Evolutionary conservation across 768 basidiomycete genomes (phyloP), one percentile per base, ranked within the genome.

Genomic region (Hygrophoropsis aurantiaca): DNA sequence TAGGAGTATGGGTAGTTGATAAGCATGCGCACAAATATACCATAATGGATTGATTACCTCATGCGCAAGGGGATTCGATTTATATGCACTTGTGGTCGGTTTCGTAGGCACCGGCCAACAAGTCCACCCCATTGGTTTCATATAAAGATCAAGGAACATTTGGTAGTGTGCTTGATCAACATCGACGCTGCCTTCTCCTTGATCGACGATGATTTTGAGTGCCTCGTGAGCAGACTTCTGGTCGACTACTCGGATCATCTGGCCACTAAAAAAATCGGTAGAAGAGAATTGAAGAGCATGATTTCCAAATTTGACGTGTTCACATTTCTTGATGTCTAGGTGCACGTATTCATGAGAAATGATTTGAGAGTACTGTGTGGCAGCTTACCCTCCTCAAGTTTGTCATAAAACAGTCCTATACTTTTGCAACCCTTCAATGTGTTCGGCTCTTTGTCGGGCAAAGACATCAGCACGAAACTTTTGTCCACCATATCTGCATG

Each of bases 121-220:
- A 5, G 21, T 19, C 56, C 56, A 57, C 5, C 30, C 26, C 1
- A 32, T 39, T 2, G 43, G 56, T 24, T 38, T 40, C 44, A 25
- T 4, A 47, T 55, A 53, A 9, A 58, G 51, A 0, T 53, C 47
- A 15, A 55, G 37, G 51, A 58, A 58, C 40, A 55, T 42, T 16
- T 42, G 26, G 46, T 58, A 58, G 47, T 58, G 56, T n/a, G 51
- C 50, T 0, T 58, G 51, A 11, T 27, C 18, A n/a, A 49, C 38
- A 9, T 51, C 56, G 18, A 53, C 42, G 37, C 42, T 41, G n/a
- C 54, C 56, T 36, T 58, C 54, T 26, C 56, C 56, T 39, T 58
- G 56, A 27, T 53, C 54, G 27, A 58, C 44, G 30, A 58, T 55
- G 32, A 37, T 47, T 16, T 41, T 43, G 23, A 58, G 27, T 18